Evolutionary conservation across 163 green algal genomes (phyloP), one percentile per base, ranked within the genome.

Genomic region (Chloromonas sp.): DNA sequence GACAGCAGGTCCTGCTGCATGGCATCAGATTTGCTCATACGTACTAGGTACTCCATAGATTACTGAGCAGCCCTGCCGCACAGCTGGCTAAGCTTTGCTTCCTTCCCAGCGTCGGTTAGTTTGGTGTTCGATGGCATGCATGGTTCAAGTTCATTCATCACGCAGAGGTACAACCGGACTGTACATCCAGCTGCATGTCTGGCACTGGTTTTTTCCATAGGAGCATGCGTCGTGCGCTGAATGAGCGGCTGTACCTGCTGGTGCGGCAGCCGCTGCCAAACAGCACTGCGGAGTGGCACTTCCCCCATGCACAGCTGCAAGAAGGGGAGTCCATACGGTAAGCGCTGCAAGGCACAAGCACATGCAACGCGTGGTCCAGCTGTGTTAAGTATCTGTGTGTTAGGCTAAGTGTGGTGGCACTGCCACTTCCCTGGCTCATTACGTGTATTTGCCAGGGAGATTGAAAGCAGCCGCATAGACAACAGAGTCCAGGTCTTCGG

Each of bases 301-400:
- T 90, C 79, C 87, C 87, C 2, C 3, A 58, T 15, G 84, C 81
- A 2, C 15, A 66, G 61, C 70, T 88, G 79, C 60, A 70, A 14
- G 87, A 60, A 61, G 82, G 76, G 58, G 87, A 90, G 79, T 83
- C 81, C 71, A 84, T 90, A 71, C 85, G 84, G 87, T 90, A 71
- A 13, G 83, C 66, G 1, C 0, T 61, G 59, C 36, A 36, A 36
- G 36, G 36, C 36, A 36, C 36, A 36, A 36, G 36, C 36, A 36
- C 36, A 76, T 14, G 61, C 57, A 78, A 59, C 1, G 81, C 14
- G 59, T 85, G 59, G 1, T 14, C 14, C 8, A 2, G 11, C 59
- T 81, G 3, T 13, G 14, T 82, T 2, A 78, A 36, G 36, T 36
- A 36, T 36, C 36, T 36, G 36, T 36, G 36, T 36, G 36, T 36